Conservation (phyloP, 140 eudicot genomes). For the Ambrosia hybrid region DNA sequence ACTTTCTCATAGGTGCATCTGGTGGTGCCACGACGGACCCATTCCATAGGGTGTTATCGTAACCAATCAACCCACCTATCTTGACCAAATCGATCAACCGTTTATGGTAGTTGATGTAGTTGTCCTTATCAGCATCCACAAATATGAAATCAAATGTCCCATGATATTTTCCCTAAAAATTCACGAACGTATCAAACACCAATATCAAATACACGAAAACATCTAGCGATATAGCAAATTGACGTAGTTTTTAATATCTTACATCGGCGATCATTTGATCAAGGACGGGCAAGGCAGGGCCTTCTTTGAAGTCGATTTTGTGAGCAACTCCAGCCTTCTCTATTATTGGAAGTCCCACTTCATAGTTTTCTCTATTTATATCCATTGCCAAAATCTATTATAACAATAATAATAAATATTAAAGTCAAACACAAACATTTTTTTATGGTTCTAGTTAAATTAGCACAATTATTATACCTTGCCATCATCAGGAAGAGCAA, state of each 20-base stretch:
- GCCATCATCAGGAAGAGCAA: constrained; percentile 92
- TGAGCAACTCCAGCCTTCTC: constrained; percentile 84
- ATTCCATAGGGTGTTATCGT: constrained; percentile 18
- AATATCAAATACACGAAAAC: not conserved
- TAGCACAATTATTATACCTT: constrained; percentile 40
- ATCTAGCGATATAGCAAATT: not conserved
- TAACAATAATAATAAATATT: not conserved
- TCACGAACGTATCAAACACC: not conserved
- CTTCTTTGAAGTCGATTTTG: constrained; percentile 80
- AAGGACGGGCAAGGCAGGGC: constrained; percentile 86
- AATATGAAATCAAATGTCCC: constrained; percentile 12
- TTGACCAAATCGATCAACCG: constrained; percentile 10
- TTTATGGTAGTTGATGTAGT: constrained; percentile 14
- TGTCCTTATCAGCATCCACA: constrained; percentile 17
- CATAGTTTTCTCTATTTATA: constrained; percentile 73
- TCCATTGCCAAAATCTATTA: constrained; percentile 87
- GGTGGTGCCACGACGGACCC: constrained; percentile 8
- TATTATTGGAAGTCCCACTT: constrained; percentile 67
- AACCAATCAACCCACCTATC: constrained; percentile 18
- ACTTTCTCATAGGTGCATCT: constrained; percentile 11
- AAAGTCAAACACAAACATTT: not conserved
- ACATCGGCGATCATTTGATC: constrained; percentile 76
- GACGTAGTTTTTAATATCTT: constrained; percentile 1
- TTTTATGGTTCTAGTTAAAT: not conserved
- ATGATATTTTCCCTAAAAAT: not conserved